Conservation (phyloP, 208 protist species). For the Crithidia fasciculata region DNA sequence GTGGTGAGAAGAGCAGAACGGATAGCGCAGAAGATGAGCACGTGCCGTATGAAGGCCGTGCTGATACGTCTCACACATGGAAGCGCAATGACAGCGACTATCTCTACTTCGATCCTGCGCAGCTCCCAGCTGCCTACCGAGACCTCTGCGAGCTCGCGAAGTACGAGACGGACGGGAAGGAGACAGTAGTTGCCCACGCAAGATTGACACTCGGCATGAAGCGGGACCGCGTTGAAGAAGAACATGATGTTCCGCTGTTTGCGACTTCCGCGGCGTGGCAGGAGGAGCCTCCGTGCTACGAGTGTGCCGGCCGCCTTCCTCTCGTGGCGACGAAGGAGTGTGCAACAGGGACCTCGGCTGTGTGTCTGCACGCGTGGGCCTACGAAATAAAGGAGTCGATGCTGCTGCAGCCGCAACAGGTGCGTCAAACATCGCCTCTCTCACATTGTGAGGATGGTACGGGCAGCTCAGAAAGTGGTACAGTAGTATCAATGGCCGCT, state of each 20-base stretch:
- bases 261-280: constrained; percentile 3
- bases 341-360: constrained; percentile 35
- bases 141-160: background rate
- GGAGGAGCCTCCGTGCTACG: constrained; percentile 71
- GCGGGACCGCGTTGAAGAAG: background rate
- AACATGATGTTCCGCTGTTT: background rate
- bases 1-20: background rate
- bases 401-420: constrained; percentile 5
- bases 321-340: constrained; percentile 46
- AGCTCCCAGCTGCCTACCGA: constrained; percentile 28
- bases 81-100: constrained; percentile 8
- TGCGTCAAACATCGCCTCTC: too few relatives aligned
- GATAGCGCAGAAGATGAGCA: background rate
- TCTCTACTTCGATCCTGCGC: constrained; percentile 24
- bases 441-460: too few relatives aligned
- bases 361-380: constrained; percentile 76
- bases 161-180: background rate
- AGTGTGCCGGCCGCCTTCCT: constrained; percentile 63
- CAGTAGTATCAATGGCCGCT: background rate
- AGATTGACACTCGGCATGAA: background rate
- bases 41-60: too few relatives aligned
- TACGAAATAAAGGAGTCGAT: constrained; percentile 61
- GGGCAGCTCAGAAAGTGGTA: too few relatives aligned
- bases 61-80: background rate
- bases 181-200: background rate